Evolutionary conservation across 2,329 filamentous ascomycete genomes (phyloP), one percentile per base, ranked within the genome.

Genomic region (Macroventuria anomochaeta): DNA sequence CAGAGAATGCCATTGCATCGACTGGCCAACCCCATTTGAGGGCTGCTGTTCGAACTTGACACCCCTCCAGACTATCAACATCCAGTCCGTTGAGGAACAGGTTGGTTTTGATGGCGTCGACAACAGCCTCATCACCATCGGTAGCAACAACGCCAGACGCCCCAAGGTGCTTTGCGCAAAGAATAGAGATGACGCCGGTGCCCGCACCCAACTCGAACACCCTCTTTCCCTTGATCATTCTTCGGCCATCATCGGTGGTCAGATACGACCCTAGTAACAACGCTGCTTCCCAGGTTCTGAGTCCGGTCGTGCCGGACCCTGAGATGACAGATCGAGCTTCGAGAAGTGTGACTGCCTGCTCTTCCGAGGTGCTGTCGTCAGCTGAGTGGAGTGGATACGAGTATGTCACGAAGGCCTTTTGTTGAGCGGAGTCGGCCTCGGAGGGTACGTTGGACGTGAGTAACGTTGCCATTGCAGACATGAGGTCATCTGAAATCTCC

Each of bases 401-500:
- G 69, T 96, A 96, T 31, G 88, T 91, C 53, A 96, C 89, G 69
- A 88, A 88, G 26, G 85, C 85, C 70, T 89, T 89, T 65, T 86
- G 83, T 75, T 93, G 90, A 20, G 85, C 89, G 50, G 87, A 83
- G 32, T 81, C 77, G 21, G 82, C 72, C 68, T 91, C 86, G 17
- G 86, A 81, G n/a, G 84, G 85, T 13, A 89, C 75, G 13, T 85
- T 84, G 25, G 82, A 79, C 17, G 82, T 79, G 52, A 96, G 80
- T 20, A 95, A 80, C 55, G 80, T 74, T 47, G 87, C 85, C 62
- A 96, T 81, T 31, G 81, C 79, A 49, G 80, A 80, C 83, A 93
- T 90, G 65, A 97, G 83, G 73, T 88, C 82, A 75, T 96, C 90
- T 57, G 88, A 91, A 39, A 96, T 87, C 73, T 88, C 91, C 93